Percentiles rank a stretch among this genome's conserved stretches.
Evolutionary conservation across 306 rosid genomes (phyloP).

Genomic region (Pyrus pyrifolia): DNA sequence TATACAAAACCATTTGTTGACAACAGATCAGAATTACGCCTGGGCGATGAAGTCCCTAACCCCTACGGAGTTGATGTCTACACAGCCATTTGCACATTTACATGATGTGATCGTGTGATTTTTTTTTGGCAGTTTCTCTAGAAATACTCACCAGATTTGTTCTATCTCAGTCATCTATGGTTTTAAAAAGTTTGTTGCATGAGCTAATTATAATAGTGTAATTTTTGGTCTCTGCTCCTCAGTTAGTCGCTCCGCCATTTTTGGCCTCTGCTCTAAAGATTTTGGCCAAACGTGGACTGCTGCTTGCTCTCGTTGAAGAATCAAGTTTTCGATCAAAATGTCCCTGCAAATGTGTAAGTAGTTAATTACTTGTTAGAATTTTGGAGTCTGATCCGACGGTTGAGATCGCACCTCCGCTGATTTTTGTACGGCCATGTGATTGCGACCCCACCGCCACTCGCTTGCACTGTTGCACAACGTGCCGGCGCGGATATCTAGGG

Average conservation of each 20-base stretch:
- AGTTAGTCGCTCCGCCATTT: not conserved
- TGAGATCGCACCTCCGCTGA: not conserved
- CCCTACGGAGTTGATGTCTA: too few species aligned
- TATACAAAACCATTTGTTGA: too few species aligned
- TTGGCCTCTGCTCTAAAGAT: not conserved
- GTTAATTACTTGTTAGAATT: not conserved
- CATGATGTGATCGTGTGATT: not conserved
- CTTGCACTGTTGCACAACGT: not conserved
- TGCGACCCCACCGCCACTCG: not conserved
- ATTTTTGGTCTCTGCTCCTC: not conserved
- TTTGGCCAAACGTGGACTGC: not conserved
- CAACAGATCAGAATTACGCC: too few species aligned
- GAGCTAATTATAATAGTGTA: too few species aligned
- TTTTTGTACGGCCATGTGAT: not conserved
- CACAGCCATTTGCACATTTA: too few species aligned
- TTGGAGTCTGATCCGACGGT: not conserved
- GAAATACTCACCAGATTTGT: not conserved
- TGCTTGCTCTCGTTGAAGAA: not conserved
- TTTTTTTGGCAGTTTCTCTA: not conserved
- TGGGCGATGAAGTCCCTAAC: too few species aligned
- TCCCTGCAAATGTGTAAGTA: too few species aligned
- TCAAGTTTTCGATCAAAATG: not conserved
- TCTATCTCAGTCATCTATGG: too few species aligned
- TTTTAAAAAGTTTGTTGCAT: too few species aligned
- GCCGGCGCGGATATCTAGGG: not conserved